Base-by-base conservation (phyloP, 805 yeast species). In the Candida golubevii region DNA sequence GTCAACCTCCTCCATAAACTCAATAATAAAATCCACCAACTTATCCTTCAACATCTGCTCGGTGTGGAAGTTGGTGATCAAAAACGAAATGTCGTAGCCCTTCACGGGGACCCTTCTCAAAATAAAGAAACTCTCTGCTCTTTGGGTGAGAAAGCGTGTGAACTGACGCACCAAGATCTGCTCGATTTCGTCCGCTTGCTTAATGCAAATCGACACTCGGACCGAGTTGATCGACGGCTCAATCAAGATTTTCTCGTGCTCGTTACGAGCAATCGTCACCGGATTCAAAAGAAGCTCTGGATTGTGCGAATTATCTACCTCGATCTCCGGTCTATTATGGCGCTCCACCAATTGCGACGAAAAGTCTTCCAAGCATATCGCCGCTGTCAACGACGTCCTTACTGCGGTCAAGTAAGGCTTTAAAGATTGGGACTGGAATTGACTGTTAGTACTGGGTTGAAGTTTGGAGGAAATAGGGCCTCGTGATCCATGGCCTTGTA, bases 1-100 rank as follows among this genome's bases (percentile, higher is more conserved):
- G 66, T 93, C 99, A 14, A 93, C 99, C 60, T 90, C 99, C 66
- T 93, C 98, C 98, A 93, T 90, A 65, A 93, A 93, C 70, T 93
- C 98, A 55, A 93, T 88, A 55, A 93, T 90, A 65, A 93, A 93
- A 66, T 93, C 99, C 36, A 93, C 96, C 57, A 93, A 77, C 68
- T 93, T 93, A 58, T 85, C 90, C 70, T 93, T 91, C 69, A 90
- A 78, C 96, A 93, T 88, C 53, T 85, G 84, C 65, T 91, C 97
- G 9, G 97, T 89, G 67, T 93, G 99, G 68, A 82, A 83, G 67
- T 91, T 93, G 36, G 98, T 91, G 56, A 93, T 80, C 60, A 93
- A 74, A 62, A 93, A 93, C 18, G 97, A 88, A 51, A 93, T 89
- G 61, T 91, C 97, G 63, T 87, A 93, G 38, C 95, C 96, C 52